Base-by-base conservation (phyloP, 805 yeast species). In the Suhomyces emberorum region DNA sequence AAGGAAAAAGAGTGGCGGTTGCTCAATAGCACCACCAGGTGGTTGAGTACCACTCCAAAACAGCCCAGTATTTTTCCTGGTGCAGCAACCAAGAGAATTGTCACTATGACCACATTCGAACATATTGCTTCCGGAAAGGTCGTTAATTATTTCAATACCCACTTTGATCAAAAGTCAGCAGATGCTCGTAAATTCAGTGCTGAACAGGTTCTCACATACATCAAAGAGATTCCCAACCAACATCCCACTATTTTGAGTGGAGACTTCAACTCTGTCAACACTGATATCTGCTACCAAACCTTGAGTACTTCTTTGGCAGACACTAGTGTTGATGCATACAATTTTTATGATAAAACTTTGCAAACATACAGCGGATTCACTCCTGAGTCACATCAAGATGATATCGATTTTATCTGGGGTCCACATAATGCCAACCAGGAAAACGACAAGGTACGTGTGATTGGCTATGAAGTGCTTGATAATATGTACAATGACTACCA, bases 21-120 rank as follows among this genome's bases (percentile, higher is more conserved):
- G 24, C 35, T 70, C 4, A 61, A 65, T 9, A 48, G 60, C n/a
- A 63, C 68, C 15, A 69, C 75, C 7, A 63, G 63, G 36, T 77
- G 83, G 83, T 55, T 77, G 10, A 69, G 78, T 42, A 62, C 65
- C 12, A 75, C 79, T 3, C 83, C 83, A 1, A 69, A 65, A 30
- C 55, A 48, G n/a, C 79, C 82, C 1, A 69, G 77, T 11, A 57
- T 46, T 30, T 76, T 74, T 4, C 72, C 77, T 73, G 78, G 65
- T 27, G 72, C 75, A 14, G 65, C 65, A 2, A 59, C 67, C 6
- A 53, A 44, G 22, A 55, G 77, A 43, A 52, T 65, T 10, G 65
- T 66, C 18, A 69, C 74, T 0, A 52, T 67, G 12, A 63, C 63
- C 5, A 57, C 58, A 11, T 50, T 68, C 24, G 35, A 39, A 38